These are phyloP conservation scores for Lasiodiplodia gonubiensis DNA, from an alignment of 2,329 filamentous ascomycete genomes.

Conservation along the genomic window DNA sequence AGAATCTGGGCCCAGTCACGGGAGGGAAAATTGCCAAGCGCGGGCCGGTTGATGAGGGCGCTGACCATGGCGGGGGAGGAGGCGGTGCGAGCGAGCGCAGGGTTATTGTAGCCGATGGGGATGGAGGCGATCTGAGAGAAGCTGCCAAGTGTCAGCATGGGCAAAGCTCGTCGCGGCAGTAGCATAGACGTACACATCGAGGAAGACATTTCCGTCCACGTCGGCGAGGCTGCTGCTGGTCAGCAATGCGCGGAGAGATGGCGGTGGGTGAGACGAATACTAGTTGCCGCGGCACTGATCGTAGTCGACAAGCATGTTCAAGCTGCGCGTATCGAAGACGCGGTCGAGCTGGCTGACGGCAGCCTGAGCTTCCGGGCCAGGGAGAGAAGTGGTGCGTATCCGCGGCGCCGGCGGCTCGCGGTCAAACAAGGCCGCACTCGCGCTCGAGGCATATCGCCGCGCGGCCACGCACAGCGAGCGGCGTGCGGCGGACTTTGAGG, in stretches of 20 bases:
- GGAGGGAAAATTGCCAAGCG: conserved; percentile 87
- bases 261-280: too few relatives aligned
- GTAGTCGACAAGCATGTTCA: conserved; percentile 65
- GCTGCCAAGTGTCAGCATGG: conserved; percentile 46
- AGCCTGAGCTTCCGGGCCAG: conserved; percentile 75
- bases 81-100: conserved; percentile 71
- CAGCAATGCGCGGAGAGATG: too few relatives aligned
- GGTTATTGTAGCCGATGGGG: conserved; percentile 91
- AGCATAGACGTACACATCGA: conserved; percentile 65
- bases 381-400: conserved; percentile 51
- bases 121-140: conserved; percentile 95
- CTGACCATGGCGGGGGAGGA: conserved; percentile 78
- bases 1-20: conserved; percentile 82
- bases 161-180: background rate
- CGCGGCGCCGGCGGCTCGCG: too few relatives aligned
- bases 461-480: too few relatives aligned
- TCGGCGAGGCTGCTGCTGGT: conserved; percentile 59
- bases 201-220: conserved; percentile 71
- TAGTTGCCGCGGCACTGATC: conserved; percentile 71
- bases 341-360: conserved; percentile 72
- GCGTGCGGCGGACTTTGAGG: too few relatives aligned
- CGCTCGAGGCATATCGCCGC: too few relatives aligned
- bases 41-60: conserved; percentile 85
- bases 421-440: too few relatives aligned
- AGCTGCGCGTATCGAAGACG: conserved; percentile 83